phyloP scores from a whole-genome alignment of 2,329 filamentous ascomycete genomes.

The Colletotrichum camelliae region DNA sequence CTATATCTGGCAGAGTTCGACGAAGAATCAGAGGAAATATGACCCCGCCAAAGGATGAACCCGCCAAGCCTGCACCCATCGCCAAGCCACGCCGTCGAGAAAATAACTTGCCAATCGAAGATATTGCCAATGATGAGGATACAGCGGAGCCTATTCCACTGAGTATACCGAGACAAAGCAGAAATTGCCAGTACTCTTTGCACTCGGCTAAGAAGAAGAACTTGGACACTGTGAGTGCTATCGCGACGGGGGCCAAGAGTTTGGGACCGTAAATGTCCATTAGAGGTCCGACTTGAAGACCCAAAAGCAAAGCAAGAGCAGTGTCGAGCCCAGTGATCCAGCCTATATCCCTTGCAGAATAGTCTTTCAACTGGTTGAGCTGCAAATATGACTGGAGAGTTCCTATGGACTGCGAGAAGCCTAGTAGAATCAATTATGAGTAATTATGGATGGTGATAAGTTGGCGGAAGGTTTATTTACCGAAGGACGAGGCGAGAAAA shows the following conservation, averaged over 20 bases:
- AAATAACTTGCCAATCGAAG: conserved; percentile 34
- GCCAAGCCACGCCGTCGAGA: conserved; percentile 25
- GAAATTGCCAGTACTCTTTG: conserved; percentile 50
- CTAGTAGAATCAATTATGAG: conserved; percentile 23
- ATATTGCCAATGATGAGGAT: conserved; percentile 37
- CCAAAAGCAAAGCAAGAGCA: conserved; percentile 47
- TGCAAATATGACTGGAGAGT: conserved; percentile 51
- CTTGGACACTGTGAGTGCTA: conserved; percentile 38
- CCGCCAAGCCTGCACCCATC: conserved; percentile 26
- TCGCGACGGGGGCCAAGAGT: conserved; percentile 40
- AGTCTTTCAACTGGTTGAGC: conserved; percentile 45
- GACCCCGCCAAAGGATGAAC: conserved; percentile 30
- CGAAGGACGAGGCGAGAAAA: not conserved
- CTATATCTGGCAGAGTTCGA: conserved; percentile 28
- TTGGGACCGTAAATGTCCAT: conserved; percentile 52
- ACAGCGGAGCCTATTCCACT: conserved; percentile 45
- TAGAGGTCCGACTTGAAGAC: conserved; percentile 51
- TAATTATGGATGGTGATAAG: not conserved
- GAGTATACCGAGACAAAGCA: conserved; percentile 35
- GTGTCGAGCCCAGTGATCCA: conserved; percentile 53
- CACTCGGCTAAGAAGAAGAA: conserved; percentile 53
- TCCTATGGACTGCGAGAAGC: conserved; percentile 52
- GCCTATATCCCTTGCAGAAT: conserved; percentile 47
- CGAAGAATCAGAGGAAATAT: conserved; percentile 39
- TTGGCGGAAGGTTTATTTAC: not conserved